A percentile compares a stretch with the other conserved stretches of the same genome.
phyloP scores from a whole-genome alignment of 1,139 yeast genomes.

The Kodamaea arcana region DNA sequence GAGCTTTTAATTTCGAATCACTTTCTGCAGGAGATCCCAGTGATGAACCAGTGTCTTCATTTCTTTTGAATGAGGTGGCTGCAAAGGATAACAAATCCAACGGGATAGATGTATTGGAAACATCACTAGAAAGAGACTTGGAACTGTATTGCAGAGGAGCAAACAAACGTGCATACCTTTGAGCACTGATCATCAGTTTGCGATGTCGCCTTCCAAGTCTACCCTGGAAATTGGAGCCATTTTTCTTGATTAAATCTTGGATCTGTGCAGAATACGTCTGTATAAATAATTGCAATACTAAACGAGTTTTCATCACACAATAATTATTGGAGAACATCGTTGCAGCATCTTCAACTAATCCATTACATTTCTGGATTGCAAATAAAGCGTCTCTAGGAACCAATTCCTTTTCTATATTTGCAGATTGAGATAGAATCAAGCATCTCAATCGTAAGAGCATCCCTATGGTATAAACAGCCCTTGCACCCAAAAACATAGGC shows the following conservation, averaged over 20 bases:
- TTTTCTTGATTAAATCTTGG: slow-evolving; percentile 27
- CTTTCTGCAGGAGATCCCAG: not conserved
- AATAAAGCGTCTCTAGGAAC: slow-evolving; percentile 49
- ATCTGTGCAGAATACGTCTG: slow-evolving; percentile 60
- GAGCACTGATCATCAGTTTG: slow-evolving; percentile 4
- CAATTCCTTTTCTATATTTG: slow-evolving; percentile 43
- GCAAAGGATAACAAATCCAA: slow-evolving; percentile 38
- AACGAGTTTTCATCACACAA: slow-evolving; percentile 48
- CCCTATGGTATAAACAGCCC: slow-evolving; percentile 67
- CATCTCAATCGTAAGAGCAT: slow-evolving; percentile 59
- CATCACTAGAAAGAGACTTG: slow-evolving; percentile 12
- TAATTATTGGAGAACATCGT: slow-evolving; percentile 43
- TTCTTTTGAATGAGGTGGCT: slow-evolving; percentile 14
- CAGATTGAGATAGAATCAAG: slow-evolving; percentile 51
- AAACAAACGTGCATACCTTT: slow-evolving; percentile 8
- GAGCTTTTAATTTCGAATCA: not conserved
- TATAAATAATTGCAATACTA: slow-evolving; percentile 53
- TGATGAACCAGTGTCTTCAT: not conserved
- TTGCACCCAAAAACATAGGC: slow-evolving; percentile 60
- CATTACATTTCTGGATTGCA: slow-evolving; percentile 40
- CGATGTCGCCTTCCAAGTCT: not conserved
- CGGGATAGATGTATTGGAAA: slow-evolving; percentile 20
- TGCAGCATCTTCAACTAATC: slow-evolving; percentile 35
- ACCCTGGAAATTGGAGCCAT: slow-evolving; percentile 20
- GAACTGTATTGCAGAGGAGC: slow-evolving; percentile 7